Evolutionary conservation across 208 protist species (phyloP).

Genomic region (Acanthamoeba triangularis): DNA sequence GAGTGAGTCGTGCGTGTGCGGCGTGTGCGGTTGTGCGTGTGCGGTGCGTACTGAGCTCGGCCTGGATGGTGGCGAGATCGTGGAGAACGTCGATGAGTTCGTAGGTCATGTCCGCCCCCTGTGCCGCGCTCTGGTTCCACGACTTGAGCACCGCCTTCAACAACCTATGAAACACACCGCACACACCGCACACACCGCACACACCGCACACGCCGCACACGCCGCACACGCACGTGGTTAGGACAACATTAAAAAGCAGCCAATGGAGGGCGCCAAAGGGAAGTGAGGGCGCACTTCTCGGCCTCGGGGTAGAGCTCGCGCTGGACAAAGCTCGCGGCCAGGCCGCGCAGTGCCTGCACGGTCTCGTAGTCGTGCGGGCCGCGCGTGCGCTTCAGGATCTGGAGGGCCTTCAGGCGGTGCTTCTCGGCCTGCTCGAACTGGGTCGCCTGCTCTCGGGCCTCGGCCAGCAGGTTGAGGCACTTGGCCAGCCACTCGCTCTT

Average conservation of each 20-base stretch:
- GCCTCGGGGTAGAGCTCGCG: constrained; percentile 46
- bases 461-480: constrained; percentile 43
- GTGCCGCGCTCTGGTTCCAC: constrained; percentile 15
- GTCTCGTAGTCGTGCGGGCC: constrained; percentile 20
- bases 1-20: background rate
- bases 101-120: background rate
- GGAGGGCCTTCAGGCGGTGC: background rate
- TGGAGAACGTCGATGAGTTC: constrained; percentile 54
- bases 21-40: background rate
- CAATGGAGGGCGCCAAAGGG: no score
- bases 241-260: background rate
- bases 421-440: constrained; percentile 28
- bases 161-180: background rate
- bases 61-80: constrained; percentile 31
- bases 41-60: background rate
- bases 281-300: background rate
- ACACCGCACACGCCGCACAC: background rate
- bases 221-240: background rate
- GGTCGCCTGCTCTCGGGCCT: background rate
- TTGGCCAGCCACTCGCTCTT: constrained; percentile 46
- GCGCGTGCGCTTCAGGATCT: background rate
- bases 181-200: background rate
- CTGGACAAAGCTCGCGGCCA: background rate
- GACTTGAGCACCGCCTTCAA: constrained; percentile 34
- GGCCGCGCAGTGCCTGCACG: constrained; percentile 25